Evolutionary conservation across 2,329 filamentous ascomycete species (phyloP), one percentile per base, ranked within the genome.

Genomic region (Diaporthe vaccinii): DNA sequence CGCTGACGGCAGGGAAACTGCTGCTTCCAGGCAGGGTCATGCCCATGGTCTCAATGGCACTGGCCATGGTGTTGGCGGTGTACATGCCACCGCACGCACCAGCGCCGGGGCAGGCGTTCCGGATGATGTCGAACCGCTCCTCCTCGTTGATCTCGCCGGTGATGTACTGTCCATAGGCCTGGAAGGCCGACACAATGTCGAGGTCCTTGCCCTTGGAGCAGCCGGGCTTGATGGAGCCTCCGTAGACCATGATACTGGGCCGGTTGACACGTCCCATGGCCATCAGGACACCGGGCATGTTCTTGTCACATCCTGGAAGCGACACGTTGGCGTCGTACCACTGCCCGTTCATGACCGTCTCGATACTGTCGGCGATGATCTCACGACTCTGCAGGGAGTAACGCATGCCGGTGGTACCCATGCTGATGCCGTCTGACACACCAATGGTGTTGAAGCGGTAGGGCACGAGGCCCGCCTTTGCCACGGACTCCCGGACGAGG

Each of bases 361-460:
- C 97, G 81, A 99, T 98, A 77, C 94, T 97, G 86, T 99, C 97
- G 81, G 97, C 97, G 80, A 99, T 99, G 81, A 99, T 91, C 85
- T 99, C 97, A 84, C 97, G 91, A 79, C 95, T 98, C 87, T 98
- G 97, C 71, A 98, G 89, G 73, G 94, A 97, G 87, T 95, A 98
- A 77, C 96, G 91, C 97, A 99, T 99, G 80, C 97, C 97, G 49
- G 93, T 94, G 65, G 97, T 99, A 70, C 97, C 97, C 97, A 99
- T 99, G 80, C 95, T 98, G 81, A 99, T 99, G 75, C 92, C 97
- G 84, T 99, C 97, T 78, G 95, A 98, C 79, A 99, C 97, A 82
- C 97, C 97, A 82, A 99, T 95, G 76, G 97, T 99, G 89, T 99
- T 99, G 91, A 99, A 99, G 84, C 98, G 96, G 89, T 97, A 98